A percentile compares a stretch with the other conserved stretches of the same genome.
Evolutionary conservation across 2,329 filamentous ascomycete species (phyloP).

Genomic region (Apiospora malaysiana): DNA sequence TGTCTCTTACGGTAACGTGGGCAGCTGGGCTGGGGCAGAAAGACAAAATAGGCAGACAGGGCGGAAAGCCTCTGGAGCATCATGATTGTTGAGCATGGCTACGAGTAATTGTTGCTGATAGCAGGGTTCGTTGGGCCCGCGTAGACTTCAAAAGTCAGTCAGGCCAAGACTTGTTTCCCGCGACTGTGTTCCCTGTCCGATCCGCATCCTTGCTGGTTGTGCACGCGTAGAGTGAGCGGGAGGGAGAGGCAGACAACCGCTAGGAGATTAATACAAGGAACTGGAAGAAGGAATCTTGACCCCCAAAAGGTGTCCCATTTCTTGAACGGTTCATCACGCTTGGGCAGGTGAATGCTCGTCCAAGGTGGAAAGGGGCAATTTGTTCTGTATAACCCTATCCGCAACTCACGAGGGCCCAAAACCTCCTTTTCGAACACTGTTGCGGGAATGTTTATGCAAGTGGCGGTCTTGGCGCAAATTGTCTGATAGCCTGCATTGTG

Average conservation of each 20-base stretch:
- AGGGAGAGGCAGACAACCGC: neutral
- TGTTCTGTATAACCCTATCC: conserved; percentile 10
- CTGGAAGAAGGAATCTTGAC: neutral
- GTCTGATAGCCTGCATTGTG: conserved; percentile 13
- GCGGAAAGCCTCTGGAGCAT: neutral
- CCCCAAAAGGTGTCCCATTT: neutral
- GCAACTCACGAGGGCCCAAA: neutral
- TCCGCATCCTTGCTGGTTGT: neutral
- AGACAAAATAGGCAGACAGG: neutral
- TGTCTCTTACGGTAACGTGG: neutral
- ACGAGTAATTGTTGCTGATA: neutral
- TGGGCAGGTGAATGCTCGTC: neutral
- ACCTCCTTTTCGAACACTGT: conserved; percentile 22
- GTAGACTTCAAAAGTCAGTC: conserved; percentile 7
- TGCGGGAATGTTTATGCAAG: conserved; percentile 33
- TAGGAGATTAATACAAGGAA: neutral
- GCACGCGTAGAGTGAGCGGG: neutral
- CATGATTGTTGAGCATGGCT: neutral
- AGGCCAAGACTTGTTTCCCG: conserved; percentile 2
- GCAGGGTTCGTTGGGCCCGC: neutral
- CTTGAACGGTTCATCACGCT: neutral
- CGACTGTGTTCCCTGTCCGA: neutral
- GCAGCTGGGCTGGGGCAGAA: neutral
- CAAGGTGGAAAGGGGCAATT: neutral
- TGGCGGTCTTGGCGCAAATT: conserved; percentile 36